Base-by-base conservation (phyloP, 1,284 basidiomycete species). In the Microbotryum silenes-acaulis region DNA sequence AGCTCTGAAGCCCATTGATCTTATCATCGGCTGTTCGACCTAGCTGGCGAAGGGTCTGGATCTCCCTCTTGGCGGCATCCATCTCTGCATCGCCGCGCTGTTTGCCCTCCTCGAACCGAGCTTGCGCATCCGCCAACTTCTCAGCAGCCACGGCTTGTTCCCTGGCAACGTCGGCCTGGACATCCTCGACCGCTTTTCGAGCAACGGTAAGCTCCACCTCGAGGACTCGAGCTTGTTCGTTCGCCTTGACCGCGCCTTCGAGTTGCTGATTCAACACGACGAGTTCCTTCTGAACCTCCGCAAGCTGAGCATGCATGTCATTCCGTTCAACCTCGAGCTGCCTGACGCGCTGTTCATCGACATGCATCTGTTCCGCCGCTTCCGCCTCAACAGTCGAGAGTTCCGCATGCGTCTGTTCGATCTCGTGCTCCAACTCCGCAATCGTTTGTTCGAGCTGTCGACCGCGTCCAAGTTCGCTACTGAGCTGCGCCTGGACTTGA, bases 41-140 rank as follows among this genome's bases (percentile, higher is more conserved):
- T 18, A 68, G 54, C n/a, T 52, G 48, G 5, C 63, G 50, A 12
- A 68, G 56, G 0, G 64, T 66, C 50, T 68, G 61, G 23, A 61
- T 66, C 64, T 68, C 66, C n/a, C 14, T n/a, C 31, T 53, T 42
- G 14, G 37, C 51, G 20, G 27, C 31, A 1, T n/a, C 23, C 25
- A 53, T 53, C n/a, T 53, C 51, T 25, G 51, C 51, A 20, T 53
- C 37, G 37, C 37, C 16, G 23, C 51, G 51, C 33, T 10, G 51
- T 6, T 27, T 23, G n/a, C 14, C 51, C 23, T 27, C 20, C 31
- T 53, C 51, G 23, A 53, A 31, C 9, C 33, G 51, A 53, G 29
- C 23, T 4, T 50, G 48, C 21, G 29, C 48, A 14, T 50, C 12
- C 20, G 25, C 51, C n/a, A 33, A 23, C 12, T 0, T 18, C 20